Evolutionary conservation across 2,329 filamentous ascomycete species (phyloP).

Genomic region (Aspergillus sp.): DNA sequence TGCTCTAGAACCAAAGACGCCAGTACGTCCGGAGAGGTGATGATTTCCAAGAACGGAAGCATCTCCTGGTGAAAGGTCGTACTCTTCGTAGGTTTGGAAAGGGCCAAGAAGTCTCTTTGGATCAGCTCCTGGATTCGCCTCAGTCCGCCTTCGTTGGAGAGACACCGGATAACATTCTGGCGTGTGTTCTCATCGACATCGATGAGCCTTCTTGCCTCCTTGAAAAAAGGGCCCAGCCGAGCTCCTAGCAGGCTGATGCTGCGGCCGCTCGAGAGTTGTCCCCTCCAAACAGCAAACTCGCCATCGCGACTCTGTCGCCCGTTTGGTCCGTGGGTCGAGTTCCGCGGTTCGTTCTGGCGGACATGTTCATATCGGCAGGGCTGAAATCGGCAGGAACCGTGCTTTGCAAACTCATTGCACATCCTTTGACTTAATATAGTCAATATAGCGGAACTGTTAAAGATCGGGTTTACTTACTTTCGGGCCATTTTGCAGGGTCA

Average conservation of each 20-base stretch:
- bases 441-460: no score
- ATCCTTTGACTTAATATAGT: no score
- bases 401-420: slow-evolving; percentile 6
- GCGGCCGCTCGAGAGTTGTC: not conserved
- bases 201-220: slow-evolving; percentile 15
- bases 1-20: slow-evolving; percentile 35
- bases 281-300: slow-evolving; percentile 5
- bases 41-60: slow-evolving; percentile 33
- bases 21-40: slow-evolving; percentile 34
- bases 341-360: not conserved
- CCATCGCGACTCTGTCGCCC: slow-evolving; percentile 1
- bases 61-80: no score
- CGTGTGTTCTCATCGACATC: slow-evolving; percentile 11
- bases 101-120: slow-evolving; percentile 14
- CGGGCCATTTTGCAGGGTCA: no score
- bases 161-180: slow-evolving; percentile 20
- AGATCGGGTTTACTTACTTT: no score
- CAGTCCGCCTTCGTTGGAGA: slow-evolving; percentile 22
- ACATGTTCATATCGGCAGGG: slow-evolving; percentile 9
- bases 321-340: slow-evolving; percentile 1
- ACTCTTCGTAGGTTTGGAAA: no score
- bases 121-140: slow-evolving; percentile 19
- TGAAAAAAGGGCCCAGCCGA: slow-evolving; percentile 14
- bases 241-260: not conserved
- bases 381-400: slow-evolving; percentile 4